A percentile compares a stretch with the other conserved stretches of the same genome.
These are phyloP conservation scores for Heritiera fomes DNA, from an alignment of 345 rosid species.

Conservation along the genomic window DNA sequence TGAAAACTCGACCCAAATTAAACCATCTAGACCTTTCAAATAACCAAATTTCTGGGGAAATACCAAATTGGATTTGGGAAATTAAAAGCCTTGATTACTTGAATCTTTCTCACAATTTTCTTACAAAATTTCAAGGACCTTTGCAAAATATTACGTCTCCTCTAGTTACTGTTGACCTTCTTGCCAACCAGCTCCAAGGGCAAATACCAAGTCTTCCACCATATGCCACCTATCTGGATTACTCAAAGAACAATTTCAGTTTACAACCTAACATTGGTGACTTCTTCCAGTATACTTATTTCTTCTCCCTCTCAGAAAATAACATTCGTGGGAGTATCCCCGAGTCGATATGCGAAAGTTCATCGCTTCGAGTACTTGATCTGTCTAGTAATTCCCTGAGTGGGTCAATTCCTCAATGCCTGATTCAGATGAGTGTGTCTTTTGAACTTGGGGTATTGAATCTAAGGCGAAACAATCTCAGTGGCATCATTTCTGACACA, in stretches of 20 bases:
- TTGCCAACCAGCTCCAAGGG: conserved; percentile 34
- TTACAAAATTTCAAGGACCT: conserved; percentile 20
- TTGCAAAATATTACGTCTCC: not conserved
- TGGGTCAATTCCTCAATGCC: conserved; percentile 38
- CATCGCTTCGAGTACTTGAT: conserved; percentile 33
- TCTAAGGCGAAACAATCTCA: conserved; percentile 16
- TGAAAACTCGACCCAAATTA: conserved; percentile 30
- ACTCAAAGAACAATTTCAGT: conserved; percentile 31
- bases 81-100: conserved; percentile 11
- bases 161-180: conserved; percentile 33
- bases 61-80: conserved; percentile 52
- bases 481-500: conserved; percentile 17
- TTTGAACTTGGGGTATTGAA: conserved; percentile 13
- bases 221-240: conserved; percentile 28
- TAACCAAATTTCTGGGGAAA: conserved; percentile 39
- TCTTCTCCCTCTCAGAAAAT: conserved; percentile 42
- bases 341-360: conserved; percentile 31
- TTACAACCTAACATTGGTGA: conserved; percentile 32
- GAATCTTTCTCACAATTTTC: conserved; percentile 25
- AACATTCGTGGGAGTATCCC: conserved; percentile 36
- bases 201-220: conserved; percentile 22
- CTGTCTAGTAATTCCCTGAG: conserved; percentile 44
- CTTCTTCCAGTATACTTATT: not conserved
- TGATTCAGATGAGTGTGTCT: not conserved
- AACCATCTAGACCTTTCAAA: conserved; percentile 38